Conservation (phyloP, 176 grass and related monocot species). For the Triticum dicoccoides region DNA sequence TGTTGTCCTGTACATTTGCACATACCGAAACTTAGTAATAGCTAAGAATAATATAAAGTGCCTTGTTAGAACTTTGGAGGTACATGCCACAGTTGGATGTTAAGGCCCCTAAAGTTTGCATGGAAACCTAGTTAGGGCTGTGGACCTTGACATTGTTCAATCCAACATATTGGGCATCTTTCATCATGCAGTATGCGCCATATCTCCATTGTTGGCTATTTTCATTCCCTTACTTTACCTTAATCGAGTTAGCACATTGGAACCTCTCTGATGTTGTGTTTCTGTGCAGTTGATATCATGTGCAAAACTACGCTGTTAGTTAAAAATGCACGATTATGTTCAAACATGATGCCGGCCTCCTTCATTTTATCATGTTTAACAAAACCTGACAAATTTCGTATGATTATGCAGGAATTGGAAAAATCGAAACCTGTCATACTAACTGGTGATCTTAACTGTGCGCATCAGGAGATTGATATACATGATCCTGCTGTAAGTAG, state of each 20-base stretch:
- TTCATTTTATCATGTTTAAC: background rate
- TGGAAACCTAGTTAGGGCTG: background rate
- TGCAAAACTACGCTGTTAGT: background rate
- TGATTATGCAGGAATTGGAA: conserved; percentile 55
- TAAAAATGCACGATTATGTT: conserved; percentile 9
- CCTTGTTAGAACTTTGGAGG: background rate
- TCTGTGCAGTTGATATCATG: background rate
- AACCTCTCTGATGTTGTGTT: background rate
- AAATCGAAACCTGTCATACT: conserved; percentile 71
- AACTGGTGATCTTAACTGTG: conserved; percentile 75
- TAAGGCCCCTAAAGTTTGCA: background rate
- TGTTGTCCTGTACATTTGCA: background rate
- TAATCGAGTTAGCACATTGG: conserved; percentile 14
- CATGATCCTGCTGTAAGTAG: conserved; percentile 65
- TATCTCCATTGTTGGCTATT: background rate
- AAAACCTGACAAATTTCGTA: conserved; percentile 15
- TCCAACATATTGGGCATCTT: background rate
- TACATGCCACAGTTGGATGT: background rate
- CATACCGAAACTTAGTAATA: background rate
- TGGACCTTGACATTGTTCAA: background rate
- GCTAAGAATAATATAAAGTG: background rate
- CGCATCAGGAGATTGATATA: conserved; percentile 73
- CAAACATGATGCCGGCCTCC: background rate
- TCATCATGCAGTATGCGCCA: background rate
- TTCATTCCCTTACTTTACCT: background rate